phyloP scores from a whole-genome alignment of 2,329 filamentous ascomycete species.

The Alternaria solani region DNA sequence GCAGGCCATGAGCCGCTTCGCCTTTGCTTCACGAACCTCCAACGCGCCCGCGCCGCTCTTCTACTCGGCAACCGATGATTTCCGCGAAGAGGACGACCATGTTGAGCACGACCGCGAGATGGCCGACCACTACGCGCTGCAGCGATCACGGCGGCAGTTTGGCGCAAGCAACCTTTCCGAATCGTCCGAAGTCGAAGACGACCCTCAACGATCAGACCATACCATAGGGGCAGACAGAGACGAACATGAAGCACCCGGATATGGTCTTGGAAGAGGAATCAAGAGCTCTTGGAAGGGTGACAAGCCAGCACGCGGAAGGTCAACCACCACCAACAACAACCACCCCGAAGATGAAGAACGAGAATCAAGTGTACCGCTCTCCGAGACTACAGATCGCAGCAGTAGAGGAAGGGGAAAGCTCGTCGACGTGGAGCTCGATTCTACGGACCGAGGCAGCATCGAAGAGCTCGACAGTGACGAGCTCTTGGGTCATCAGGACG shows the following conservation, averaged over 20 bases:
- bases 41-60: constrained; percentile 90
- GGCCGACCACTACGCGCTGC: constrained; percentile 91
- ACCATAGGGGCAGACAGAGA: constrained; percentile 58
- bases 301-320: constrained; percentile 53
- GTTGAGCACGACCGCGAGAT: constrained; percentile 89
- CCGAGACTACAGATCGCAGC: constrained; percentile 54
- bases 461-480: constrained; percentile 50
- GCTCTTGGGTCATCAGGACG: constrained; percentile 54
- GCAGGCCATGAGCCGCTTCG: constrained; percentile 72
- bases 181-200: constrained; percentile 82
- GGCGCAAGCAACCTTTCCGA: constrained; percentile 83
- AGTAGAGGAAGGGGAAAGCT: constrained; percentile 71
- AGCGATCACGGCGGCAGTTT: constrained; percentile 87
- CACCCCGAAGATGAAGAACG: constrained; percentile 48
- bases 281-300: constrained; percentile 66
- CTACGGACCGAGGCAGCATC: constrained; percentile 60
- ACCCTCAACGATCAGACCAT: constrained; percentile 59
- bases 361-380: constrained; percentile 52
- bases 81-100: constrained; percentile 91
- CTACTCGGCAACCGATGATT: constrained; percentile 88
- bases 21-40: constrained; percentile 79
- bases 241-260: constrained; percentile 50
- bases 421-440: constrained; percentile 86
- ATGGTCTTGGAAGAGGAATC: constrained; percentile 59
- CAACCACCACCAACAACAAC: constrained; percentile 44